Evolutionary conservation across 768 basidiomycete species (phyloP).

Genomic region (Trichaptum fuscoviolaceum): DNA sequence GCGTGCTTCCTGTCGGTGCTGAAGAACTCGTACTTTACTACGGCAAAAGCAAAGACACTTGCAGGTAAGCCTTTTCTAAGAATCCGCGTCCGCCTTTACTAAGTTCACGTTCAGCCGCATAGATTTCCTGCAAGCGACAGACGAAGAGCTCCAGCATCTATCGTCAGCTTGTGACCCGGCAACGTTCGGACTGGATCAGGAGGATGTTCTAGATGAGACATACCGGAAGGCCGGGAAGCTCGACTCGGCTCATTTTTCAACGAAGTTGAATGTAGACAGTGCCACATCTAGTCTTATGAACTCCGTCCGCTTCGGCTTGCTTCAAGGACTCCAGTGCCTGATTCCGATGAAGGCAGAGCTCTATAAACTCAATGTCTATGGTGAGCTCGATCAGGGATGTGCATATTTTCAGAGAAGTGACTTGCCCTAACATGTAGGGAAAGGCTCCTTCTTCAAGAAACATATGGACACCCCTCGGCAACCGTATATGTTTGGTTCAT

Average conservation of each 20-base stretch:
- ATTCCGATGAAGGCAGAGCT: conserved; percentile 16
- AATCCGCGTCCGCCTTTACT: neutral
- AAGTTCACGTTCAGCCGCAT: conserved; percentile 10
- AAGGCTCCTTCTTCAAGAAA: conserved; percentile 23
- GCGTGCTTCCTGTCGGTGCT: conserved; percentile 6
- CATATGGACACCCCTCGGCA: conserved; percentile 23
- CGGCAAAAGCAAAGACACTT: conserved; percentile 4
- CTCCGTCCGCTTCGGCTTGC: conserved; percentile 13
- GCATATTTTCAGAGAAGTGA: neutral
- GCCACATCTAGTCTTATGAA: conserved; percentile 10
- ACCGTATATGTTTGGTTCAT: conserved; percentile 36
- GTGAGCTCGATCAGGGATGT: conserved; percentile 8
- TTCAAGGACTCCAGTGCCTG: conserved; percentile 17
- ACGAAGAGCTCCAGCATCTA: conserved; percentile 10
- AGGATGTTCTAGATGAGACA: conserved; percentile 18
- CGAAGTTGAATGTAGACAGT: conserved; percentile 10
- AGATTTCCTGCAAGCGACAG: conserved; percentile 9
- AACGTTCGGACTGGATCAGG: conserved; percentile 16
- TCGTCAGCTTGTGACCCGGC: conserved; percentile 18
- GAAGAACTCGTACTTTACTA: conserved; percentile 14
- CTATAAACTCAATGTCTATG: conserved; percentile 25
- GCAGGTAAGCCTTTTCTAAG: neutral
- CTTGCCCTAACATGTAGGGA: conserved; percentile 10
- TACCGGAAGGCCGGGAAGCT: conserved; percentile 22
- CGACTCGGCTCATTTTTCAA: conserved; percentile 16